phyloP scores from a whole-genome alignment of 495 filamentous ascomycete genomes.

The Cudoniella acicularis region DNA sequence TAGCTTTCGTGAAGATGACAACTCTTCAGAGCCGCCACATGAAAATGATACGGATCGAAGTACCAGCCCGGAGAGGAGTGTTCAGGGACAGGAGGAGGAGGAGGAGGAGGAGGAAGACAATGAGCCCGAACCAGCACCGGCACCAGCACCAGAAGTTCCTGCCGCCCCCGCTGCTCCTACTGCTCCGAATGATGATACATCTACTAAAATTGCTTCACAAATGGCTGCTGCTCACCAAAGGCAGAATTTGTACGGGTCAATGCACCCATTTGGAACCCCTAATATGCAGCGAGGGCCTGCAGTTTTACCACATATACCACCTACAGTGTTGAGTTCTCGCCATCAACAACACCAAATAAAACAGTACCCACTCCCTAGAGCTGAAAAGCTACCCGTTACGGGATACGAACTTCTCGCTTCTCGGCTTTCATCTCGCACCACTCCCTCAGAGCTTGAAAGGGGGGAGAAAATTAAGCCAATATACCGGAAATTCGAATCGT shows the following conservation, averaged over 20 bases:
- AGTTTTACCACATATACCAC: constrained; percentile 7
- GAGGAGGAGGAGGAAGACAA: background rate
- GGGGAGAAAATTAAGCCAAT: constrained; percentile 54
- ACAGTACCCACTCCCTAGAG: constrained; percentile 10
- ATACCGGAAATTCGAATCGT: constrained; percentile 77
- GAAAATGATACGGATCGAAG: constrained; percentile 42
- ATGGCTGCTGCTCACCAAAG: constrained; percentile 25
- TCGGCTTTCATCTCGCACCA: constrained; percentile 7
- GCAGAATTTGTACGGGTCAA: constrained; percentile 15
- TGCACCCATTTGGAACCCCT: constrained; percentile 22
- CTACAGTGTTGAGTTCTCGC: constrained; percentile 11
- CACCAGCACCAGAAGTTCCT: background rate
- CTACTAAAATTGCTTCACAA: constrained; percentile 26
- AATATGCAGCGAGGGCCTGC: constrained; percentile 13
- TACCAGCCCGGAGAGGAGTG: constrained; percentile 40
- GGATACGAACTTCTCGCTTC: constrained; percentile 25
- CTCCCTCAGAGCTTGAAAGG: constrained; percentile 6
- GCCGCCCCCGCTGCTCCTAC: no score
- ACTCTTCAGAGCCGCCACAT: constrained; percentile 27
- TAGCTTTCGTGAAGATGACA: constrained; percentile 30
- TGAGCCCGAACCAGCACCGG: background rate
- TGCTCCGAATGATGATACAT: constrained; percentile 10
- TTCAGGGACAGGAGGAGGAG: constrained; percentile 23
- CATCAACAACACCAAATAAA: constrained; percentile 7
- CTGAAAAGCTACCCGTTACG: constrained; percentile 20